These are phyloP conservation scores for Xylariaceae sp. DNA, from an alignment of 2,329 filamentous ascomycete genomes.

Conservation along the genomic window DNA sequence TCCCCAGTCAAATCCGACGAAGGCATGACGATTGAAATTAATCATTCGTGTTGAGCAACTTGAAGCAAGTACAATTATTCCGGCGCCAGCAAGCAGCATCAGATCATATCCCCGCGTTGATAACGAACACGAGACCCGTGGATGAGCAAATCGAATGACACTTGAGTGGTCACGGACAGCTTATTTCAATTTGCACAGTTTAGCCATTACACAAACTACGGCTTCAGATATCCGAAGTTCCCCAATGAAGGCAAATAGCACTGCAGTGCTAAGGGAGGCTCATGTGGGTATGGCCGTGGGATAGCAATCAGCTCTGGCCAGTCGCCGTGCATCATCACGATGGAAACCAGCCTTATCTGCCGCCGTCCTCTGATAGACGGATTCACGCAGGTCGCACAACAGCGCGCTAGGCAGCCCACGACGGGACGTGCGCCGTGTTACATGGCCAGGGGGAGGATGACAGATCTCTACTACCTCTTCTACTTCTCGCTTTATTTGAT, in stretches of 20 bases:
- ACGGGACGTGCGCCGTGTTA: constrained; percentile 15
- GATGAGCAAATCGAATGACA: constrained; percentile 5
- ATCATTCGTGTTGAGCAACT: too few relatives aligned
- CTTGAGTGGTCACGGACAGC: constrained; percentile 11
- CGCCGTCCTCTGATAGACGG: constrained; percentile 7
- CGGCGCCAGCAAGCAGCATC: too few relatives aligned
- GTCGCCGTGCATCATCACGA: constrained; percentile 1
- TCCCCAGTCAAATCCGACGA: too few relatives aligned
- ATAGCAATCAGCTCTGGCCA: constrained; percentile 6
- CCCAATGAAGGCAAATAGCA: constrained; percentile 22
- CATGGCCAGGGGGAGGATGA: constrained; percentile 12
- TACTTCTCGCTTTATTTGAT: constrained; percentile 2
- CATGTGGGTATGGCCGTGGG: constrained; percentile 2
- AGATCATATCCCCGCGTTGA: neutral
- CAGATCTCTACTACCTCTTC: constrained; percentile 12
- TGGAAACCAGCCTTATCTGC: constrained; percentile 9
- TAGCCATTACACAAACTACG: constrained; percentile 21
- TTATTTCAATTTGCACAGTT: constrained; percentile 15
- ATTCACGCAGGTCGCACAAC: constrained; percentile 12
- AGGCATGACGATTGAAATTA: too few relatives aligned
- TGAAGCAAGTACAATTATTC: too few relatives aligned
- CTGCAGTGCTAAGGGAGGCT: constrained; percentile 10
- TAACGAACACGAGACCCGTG: neutral
- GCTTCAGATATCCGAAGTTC: constrained; percentile 25
- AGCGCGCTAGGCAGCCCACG: constrained; percentile 8